A percentile compares a stretch with the other conserved stretches of the same genome.
Evolutionary conservation across 805 yeast genomes (phyloP).

Genomic region (Ogataea ganodermae): DNA sequence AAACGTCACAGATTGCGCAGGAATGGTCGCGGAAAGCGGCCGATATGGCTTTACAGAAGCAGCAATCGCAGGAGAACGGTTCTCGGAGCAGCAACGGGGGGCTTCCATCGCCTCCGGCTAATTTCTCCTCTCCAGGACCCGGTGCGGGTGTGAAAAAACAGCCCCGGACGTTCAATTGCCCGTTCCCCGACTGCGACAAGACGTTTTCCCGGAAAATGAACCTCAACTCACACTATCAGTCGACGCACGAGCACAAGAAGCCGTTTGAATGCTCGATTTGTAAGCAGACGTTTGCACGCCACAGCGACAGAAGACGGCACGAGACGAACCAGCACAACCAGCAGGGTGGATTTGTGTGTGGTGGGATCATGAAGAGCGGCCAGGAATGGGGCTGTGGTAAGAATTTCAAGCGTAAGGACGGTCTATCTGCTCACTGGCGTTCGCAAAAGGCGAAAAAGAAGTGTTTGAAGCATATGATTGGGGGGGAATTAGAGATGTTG

Average conservation of each 20-base stretch:
- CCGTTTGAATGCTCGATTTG: constrained; percentile 36
- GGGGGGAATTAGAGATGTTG: constrained; percentile 14
- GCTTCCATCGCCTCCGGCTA: constrained; percentile 13
- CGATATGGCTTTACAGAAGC: constrained; percentile 25
- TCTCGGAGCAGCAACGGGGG: constrained; percentile 7
- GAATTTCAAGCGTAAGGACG: constrained; percentile 38
- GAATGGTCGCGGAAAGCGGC: constrained; percentile 33
- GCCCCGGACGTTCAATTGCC: constrained; percentile 28
- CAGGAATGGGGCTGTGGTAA: constrained; percentile 39
- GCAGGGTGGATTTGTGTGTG: constrained; percentile 30
- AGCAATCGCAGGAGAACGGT: not conserved
- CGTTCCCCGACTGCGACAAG: constrained; percentile 31
- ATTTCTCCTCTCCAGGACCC: constrained; percentile 4
- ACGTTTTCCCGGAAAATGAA: constrained; percentile 37
- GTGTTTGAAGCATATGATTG: constrained; percentile 29
- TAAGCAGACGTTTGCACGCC: constrained; percentile 35
- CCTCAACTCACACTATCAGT: constrained; percentile 36
- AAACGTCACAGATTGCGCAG: constrained; percentile 8
- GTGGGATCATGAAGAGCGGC: constrained; percentile 33
- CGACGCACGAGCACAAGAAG: constrained; percentile 37
- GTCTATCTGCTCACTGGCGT: constrained; percentile 40
- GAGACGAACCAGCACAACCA: constrained; percentile 37
- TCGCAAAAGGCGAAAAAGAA: constrained; percentile 37
- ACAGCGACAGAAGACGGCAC: constrained; percentile 37
- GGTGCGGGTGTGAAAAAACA: constrained; percentile 10